Base-by-base conservation (phyloP, 2,329 filamentous ascomycete genomes). In the Aureobasidium sp. region DNA sequence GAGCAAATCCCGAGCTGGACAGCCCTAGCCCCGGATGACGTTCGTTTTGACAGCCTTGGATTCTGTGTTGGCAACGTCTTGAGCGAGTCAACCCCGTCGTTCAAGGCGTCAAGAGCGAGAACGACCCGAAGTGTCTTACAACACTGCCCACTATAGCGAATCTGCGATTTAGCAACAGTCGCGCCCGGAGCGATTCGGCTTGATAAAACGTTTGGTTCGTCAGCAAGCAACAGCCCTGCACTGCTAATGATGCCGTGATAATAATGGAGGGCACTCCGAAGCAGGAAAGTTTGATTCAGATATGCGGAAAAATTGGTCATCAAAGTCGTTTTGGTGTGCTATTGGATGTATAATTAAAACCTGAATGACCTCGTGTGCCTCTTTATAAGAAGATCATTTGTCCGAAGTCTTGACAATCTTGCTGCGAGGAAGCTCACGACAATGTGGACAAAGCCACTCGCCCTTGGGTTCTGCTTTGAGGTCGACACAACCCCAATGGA, bases 401-500 rank as follows among this genome's bases (percentile, higher is more conserved):
- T 62, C 61, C 20, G 59, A 73, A 52, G 70, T 71, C 66, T 73
- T 70, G 68, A 75, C 76, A 67, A 77, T 75, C 69, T 76, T 75
- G 62, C 67, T 70, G 53, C 70, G 64, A 34, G 74, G 74, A 45
- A 68, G 48, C 22, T 69, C 69, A 55, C 68, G 67, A 65, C 73
- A 75, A 45, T 68, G 66, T 22, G 78, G 77, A 70, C 79, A 81
- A 42, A 81, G 71, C 79, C 79, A 81, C 65, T 80, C 77, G 15
- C 78, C 79, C 61, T 74, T 71, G 4, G 79, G 79, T 70, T 80
- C 78, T 67, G 77, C 74, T 64, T 78, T 78, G 65, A 81, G 75
- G 31, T 76, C 76, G 55, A 81, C 78, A 65, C 79, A 81, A 63
- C 76, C 85, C 88, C 89, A 94, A 76, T 94, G 90, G 73, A 94